A percentile compares a stretch with the other conserved stretches of the same genome.
Conservation (phyloP, 768 basidiomycete genomes). For the Lactarius evosmus region DNA sequence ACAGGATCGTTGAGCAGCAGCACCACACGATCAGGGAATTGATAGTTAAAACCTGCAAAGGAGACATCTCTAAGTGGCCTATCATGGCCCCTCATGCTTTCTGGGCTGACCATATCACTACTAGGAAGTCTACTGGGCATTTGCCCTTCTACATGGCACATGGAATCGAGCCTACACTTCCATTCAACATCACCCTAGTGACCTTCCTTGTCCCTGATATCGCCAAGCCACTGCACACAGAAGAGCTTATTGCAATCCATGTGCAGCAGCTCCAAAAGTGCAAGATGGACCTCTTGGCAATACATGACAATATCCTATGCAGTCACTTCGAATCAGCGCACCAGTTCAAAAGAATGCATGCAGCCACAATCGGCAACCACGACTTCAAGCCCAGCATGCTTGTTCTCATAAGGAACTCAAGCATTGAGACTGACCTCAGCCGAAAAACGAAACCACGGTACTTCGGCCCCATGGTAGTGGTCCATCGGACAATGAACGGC, state of each 20-base stretch:
- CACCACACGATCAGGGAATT: conserved; percentile 36
- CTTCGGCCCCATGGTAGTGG: conserved; percentile 29
- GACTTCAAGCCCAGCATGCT: conserved; percentile 31
- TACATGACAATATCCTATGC: neutral
- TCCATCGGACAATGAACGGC: conserved; percentile 24
- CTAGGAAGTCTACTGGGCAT: conserved; percentile 33
- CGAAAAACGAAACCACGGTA: conserved; percentile 30
- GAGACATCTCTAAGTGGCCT: conserved; percentile 37
- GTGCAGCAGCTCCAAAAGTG: conserved; percentile 24
- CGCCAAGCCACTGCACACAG: conserved; percentile 3
- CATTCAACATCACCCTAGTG: conserved; percentile 27
- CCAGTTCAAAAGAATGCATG: conserved; percentile 17
- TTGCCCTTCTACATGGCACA: conserved; percentile 32
- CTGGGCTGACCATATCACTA: conserved; percentile 40
- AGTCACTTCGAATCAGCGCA: neutral
- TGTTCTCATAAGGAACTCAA: conserved; percentile 31
- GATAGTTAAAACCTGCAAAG: conserved; percentile 36
- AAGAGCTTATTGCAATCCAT: conserved; percentile 22
- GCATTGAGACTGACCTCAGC: conserved; percentile 28
- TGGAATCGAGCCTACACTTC: conserved; percentile 29
- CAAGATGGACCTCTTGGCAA: conserved; percentile 1
- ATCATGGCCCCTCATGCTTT: conserved; percentile 31
- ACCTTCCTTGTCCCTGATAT: too few species aligned
- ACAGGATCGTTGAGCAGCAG: conserved; percentile 37
- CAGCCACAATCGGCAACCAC: conserved; percentile 28